Base-by-base conservation (phyloP, 2,329 filamentous ascomycete genomes). In the Lachnellula occidentalis region DNA sequence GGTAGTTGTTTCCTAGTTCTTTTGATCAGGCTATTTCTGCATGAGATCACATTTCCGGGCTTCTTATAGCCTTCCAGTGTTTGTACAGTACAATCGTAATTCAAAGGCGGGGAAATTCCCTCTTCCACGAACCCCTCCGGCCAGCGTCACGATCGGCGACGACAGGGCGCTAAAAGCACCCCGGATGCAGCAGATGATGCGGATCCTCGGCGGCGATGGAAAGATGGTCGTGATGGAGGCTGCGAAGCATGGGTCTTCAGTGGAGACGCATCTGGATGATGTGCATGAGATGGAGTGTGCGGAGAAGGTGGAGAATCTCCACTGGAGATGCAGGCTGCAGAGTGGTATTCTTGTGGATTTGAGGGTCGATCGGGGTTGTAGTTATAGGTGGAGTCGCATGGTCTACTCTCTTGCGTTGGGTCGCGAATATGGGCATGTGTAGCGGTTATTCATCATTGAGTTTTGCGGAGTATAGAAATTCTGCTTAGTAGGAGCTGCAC, bases 81-180 rank as follows among this genome's bases (percentile, higher is more conserved):
- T 24, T 6, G 5, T 5, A 24, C 7, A 24, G 27, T 31, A 31
- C 27, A 31, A 31, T 8, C 11, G 8, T 31, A 9, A 8, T 31
- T 31, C 27, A 9, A 31, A 31, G 2, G 2, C 27, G 11, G 7
- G 8, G 27, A 31, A 31, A 2, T 31, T 9, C 27, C 27, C 27
- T 31, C 27, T 31, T 31, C 8, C 8, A 31, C 27, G 27, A 31
- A 2, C 8, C n/a, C n/a, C n/a, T n/a, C 79, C 80, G 3, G 59
- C 78, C 24, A 74, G 73, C 37, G 72, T 80, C 53, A 74, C 75
- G 1, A 58, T 78, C 5, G 76, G 73, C 4, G 74, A 77, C 2
- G 79, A 82, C 61, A 63, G 69, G 42, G 69, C 68, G 45, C 60
- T 80, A 41, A 61, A 69, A 5, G 48, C 41, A 15, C 48, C 59